phyloP scores from a whole-genome alignment of 1,284 basidiomycete species.

The Trametes pubescens region DNA sequence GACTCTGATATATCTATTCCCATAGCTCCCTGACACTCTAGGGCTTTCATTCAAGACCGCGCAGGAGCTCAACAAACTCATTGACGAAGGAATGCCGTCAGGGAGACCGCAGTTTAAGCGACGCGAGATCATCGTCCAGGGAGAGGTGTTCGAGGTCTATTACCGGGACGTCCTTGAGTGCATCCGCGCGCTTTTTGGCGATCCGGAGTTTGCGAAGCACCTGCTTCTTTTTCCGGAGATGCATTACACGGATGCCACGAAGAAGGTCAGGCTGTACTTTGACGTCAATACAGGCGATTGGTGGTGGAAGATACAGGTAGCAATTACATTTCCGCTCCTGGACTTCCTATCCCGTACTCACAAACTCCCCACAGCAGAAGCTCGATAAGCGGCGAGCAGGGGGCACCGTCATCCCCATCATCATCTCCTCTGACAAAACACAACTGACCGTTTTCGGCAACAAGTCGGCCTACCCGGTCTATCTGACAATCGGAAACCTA shows the following conservation, averaged over 20 bases:
- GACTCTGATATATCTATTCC: background rate
- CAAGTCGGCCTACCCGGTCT: constrained; percentile 51
- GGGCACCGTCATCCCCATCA: constrained; percentile 47
- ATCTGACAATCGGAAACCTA: constrained; percentile 45
- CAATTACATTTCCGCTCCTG: no score
- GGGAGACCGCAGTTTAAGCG: constrained; percentile 31
- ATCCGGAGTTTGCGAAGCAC: constrained; percentile 24
- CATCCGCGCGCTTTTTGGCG: constrained; percentile 25
- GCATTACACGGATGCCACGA: constrained; percentile 40
- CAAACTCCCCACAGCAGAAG: background rate
- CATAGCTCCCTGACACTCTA: constrained; percentile 33
- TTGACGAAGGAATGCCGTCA: constrained; percentile 42
- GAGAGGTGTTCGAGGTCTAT: constrained; percentile 38
- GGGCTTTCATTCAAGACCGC: constrained; percentile 42
- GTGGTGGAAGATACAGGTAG: constrained; percentile 50
- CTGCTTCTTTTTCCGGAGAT: constrained; percentile 42
- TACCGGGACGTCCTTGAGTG: constrained; percentile 42
- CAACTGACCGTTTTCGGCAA: constrained; percentile 31
- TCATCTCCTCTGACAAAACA: constrained; percentile 47
- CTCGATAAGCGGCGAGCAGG: background rate
- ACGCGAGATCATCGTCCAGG: constrained; percentile 33
- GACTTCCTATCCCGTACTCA: no score
- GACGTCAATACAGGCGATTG: constrained; percentile 43
- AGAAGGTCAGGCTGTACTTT: constrained; percentile 35
- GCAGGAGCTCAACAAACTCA: constrained; percentile 42